Base-by-base conservation (phyloP, 2,329 filamentous ascomycete genomes). In the Alternaria viburni region DNA sequence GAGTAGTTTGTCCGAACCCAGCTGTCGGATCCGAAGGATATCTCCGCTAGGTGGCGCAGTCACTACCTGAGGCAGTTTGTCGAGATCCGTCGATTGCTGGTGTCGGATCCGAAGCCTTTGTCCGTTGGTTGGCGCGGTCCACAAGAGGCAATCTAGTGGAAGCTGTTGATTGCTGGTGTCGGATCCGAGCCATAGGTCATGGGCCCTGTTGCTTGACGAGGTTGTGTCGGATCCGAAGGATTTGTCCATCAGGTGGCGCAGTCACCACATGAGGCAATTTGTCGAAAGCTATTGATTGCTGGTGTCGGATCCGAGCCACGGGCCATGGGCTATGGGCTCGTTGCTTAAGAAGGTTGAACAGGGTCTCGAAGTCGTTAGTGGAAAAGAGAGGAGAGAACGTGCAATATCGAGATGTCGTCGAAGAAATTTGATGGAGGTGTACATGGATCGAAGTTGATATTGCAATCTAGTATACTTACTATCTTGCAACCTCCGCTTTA, bases 371-470 rank as follows among this genome's bases (percentile, higher is more conserved):
- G 32, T n/a, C 7, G 32, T 4, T 32, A 8, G 6, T 30, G 12
- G 5, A 13, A 5, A 8, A 13, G 30, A 15, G 30, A 8, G 30
- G 7, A n/a, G 15, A 36, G 7, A 2, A 36, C 3, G 36, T 17
- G 9, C 9, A 5, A 1, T 41, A 9, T 17, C 3, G 5, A 3
- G 9, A 17, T 41, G 36, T 41, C 9, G 36, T n/a, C 6, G 15
- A 0, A 10, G 36, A 0, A 17, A 3, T 2, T 17, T 17, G 36
- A 17, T 41, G 5, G 9, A 11, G 4, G 5, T 6, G 36, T 1
- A 2, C 5, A 17, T 17, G n/a, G 36, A 41, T 17, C 1, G 36
- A 3, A 41, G 36, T 0, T 17, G 9, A 11, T 6, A n/a, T n/a
- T n/a, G n/a, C n/a, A n/a, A n/a, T n/a, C n/a, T n/a, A n/a, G n/a